phyloP scores from a whole-genome alignment of 805 yeast genomes.

The Candida orba region DNA sequence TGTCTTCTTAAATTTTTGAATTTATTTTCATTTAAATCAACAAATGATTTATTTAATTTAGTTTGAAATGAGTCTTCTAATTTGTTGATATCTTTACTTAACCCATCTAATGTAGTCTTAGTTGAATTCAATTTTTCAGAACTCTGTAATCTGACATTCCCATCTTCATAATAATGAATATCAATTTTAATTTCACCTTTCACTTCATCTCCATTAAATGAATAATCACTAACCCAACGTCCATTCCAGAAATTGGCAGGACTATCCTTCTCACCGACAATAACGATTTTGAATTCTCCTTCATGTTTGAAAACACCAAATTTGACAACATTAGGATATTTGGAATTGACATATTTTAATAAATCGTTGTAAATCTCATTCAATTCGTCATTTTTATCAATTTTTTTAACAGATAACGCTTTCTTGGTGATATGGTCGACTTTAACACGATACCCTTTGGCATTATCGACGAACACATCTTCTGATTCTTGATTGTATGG shows the following conservation, averaged over 20 bases:
- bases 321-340: constrained; percentile 54
- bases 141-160: constrained; percentile 76
- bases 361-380: constrained; percentile 16
- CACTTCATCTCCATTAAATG: constrained; percentile 29
- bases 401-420: constrained; percentile 47
- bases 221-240: constrained; percentile 70
- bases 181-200: constrained; percentile 57
- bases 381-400: constrained; percentile 19
- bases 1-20: constrained; percentile 86
- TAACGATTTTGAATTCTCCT: constrained; percentile 33
- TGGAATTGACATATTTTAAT: constrained; percentile 48
- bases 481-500: constrained; percentile 42
- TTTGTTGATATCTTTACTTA: constrained; percentile 41
- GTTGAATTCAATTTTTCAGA: constrained; percentile 25
- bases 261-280: constrained; percentile 67
- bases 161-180: constrained; percentile 93
- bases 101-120: constrained; percentile 12
- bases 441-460: constrained; percentile 41
- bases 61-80: constrained; percentile 57
- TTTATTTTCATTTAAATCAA: constrained; percentile 65
- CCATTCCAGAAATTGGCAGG: constrained; percentile 85
- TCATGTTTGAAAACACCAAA: constrained; percentile 35
- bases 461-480: constrained; percentile 45
- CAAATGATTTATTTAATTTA: constrained; percentile 53
- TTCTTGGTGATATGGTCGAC: constrained; percentile 46